Evolutionary conservation across 345 rosid species (phyloP), one percentile per base, ranked within the genome.

Genomic region (Pistacia atlantica): DNA sequence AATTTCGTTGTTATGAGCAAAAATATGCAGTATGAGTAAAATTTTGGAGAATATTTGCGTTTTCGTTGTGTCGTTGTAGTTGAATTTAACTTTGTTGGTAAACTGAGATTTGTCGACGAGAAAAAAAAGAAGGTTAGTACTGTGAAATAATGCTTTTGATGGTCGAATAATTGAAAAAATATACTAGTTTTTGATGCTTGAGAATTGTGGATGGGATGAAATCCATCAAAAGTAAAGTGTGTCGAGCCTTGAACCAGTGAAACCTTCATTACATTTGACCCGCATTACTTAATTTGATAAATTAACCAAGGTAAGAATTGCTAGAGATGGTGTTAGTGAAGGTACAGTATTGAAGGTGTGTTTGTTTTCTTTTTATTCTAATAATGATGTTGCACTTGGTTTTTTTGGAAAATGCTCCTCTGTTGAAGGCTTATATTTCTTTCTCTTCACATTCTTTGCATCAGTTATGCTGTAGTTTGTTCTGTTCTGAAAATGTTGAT

Each of bases 381-480:
- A 42, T 42, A 42, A 3, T 42, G 45, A 42, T 42, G 45, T 4
- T 42, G 45, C 45, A 42, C 45, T 5, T 3, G 5, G 5, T 42
- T 42, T 42, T 42, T 42, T 42, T 42, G 6, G 45, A 65, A 65
- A 65, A 65, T 54, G 59, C n/a, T 69, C 3, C 8, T 45, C 61
- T 33, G 16, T 54, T 52, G 46, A 33, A 67, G 22, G 20, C 3
- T 46, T 48, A 9, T 65, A 67, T 48, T 2, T 49, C 54, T 25
- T 20, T 68, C 58, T 49, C 22, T 25, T 68, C 17, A 13, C 2
- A 13, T 38, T 46, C 18, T 35, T 18, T 16, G 5, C 20, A 20
- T 77, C 38, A 51, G 18, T 69, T 35, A n/a, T 48, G 22, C 70
- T 48, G 54, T 37, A 70, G 76, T 35, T 48, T 38, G 12, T 57